Base-by-base conservation (phyloP, 306 rosid genomes). In the Albizia julibrissin region DNA sequence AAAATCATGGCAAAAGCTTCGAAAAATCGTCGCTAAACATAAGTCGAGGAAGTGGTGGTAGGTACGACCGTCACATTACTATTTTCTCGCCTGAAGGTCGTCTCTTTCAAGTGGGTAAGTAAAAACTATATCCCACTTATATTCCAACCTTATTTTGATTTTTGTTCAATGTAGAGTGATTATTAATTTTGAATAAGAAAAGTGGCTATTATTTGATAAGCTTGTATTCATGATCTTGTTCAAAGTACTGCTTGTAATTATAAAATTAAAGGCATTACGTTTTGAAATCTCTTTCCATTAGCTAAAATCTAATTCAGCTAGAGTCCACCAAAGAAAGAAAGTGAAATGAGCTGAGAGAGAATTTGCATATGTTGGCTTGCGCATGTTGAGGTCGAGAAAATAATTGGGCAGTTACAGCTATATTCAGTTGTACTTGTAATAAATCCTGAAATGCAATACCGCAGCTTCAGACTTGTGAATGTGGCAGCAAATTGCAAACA, bases 71-170 rank as follows among this genome's bases (percentile, higher is more conserved):
- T 61, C 99, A 95, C 79, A 95, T 95, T 85, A 95, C 99, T 21
- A 95, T 95, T 72, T 95, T 95, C 93, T 95, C 99, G 15, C 99
- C 99, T 0, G 99, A 95, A 74, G 99, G 99, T 9, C 99, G 99
- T 75, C 92, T 95, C 61, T 95, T 95, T 72, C 99, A 89, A 87
- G 87, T 86, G 3, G 92, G 94, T 89, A 78, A 52, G 89, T 69
- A n/a, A 34, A 43, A 29, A 43, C 9, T 6, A 26, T 6, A 50
- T 59, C 27, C 49, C 15, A 3, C 37, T 11, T 12, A 44, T 61
- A 26, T 40, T 40, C 42, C 24, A 8, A 1, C 19, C 46, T 46
- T 69, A 10, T 40, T 69, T 22, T 40, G 74, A 39, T 64, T 29
- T 78, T 13, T 34, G 74, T 31, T 49, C n/a, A n/a, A 33, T n/a